Base-by-base conservation (phyloP, 352 stramenopile genomes). In the Pythium scleroteichum region DNA sequence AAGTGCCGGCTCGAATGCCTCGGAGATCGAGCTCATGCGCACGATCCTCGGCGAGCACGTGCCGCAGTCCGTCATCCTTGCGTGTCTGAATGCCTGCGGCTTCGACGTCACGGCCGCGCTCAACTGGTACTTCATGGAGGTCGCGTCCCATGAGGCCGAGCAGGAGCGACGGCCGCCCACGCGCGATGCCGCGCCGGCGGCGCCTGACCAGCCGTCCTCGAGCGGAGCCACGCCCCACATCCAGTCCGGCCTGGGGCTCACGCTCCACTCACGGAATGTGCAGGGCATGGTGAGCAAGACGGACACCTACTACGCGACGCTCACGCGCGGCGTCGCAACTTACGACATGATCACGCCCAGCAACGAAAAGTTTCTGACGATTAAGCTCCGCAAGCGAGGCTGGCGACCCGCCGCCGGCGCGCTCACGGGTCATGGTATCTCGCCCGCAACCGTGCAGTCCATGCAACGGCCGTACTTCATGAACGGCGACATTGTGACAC, bases 91-190 rank as follows among this genome's bases (percentile, higher is more conserved):
- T 69, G 83, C 84, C 19, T 93, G 84, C 59, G 72, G 65, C 49
- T 94, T 94, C 51, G 86, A 95, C 64, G 86, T 95, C 38, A 92
- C 81, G 60, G 82, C 81, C 4, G 86, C 86, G 20, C 68, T 95
- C 56, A 95, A 95, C 60, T 92, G 83, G 76, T 95, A 95, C 73
- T 95, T 95, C 42, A 85, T 85, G 46, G 84, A 94, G 52, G 70
- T 94, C 27, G 82, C 77, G 20, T 66, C 68, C 14, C 65, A 72
- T 42, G 62, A 71, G 40, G 66, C 54, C 27, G 66, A 73, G 38
- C 66, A 75, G 46, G 64, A 71, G 29, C 40, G 62, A 22, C 40
- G 44, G 17, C 23, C 16, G 26, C 50, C 32, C 19, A 4, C n/a
- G 44, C 24, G 45, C 27, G 38, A 20, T 0, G 35, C 52, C 2